These are phyloP conservation scores for Barnettozyma siamensis DNA, from an alignment of 805 yeast genomes.

Conservation along the genomic window DNA sequence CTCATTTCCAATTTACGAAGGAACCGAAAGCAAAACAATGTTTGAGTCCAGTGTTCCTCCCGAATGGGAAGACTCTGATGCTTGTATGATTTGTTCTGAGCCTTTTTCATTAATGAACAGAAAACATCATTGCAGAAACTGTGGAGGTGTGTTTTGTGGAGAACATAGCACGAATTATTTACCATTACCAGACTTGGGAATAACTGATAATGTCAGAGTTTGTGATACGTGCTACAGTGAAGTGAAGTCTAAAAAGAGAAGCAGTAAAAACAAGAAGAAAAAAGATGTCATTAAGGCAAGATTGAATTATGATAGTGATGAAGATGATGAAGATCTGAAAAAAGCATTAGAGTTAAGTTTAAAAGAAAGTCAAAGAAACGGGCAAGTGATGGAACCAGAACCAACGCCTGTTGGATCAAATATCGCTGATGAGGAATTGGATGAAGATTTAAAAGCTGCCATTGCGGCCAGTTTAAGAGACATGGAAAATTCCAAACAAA, in stretches of 20 bases:
- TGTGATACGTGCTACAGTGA: constrained; percentile 85
- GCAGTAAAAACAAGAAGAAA: constrained; percentile 21
- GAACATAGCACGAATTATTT: constrained; percentile 70
- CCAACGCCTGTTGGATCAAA: background rate
- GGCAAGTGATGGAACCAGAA: constrained; percentile 20
- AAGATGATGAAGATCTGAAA: constrained; percentile 73
- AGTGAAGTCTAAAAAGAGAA: constrained; percentile 36
- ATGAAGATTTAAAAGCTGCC: constrained; percentile 88
- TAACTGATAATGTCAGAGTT: constrained; percentile 83
- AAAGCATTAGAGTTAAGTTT: constrained; percentile 77
- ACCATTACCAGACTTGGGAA: constrained; percentile 79
- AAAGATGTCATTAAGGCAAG: constrained; percentile 24
- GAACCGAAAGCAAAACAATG: constrained; percentile 38
- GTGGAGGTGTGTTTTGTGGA: constrained; percentile 93
- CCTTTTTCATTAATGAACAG: constrained; percentile 77
- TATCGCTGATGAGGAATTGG: constrained; percentile 50
- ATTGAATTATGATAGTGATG: constrained; percentile 36
- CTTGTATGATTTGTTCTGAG: constrained; percentile 89
- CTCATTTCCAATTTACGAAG: constrained; percentile 50
- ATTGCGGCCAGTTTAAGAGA: constrained; percentile 87
- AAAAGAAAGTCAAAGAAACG: constrained; percentile 39
- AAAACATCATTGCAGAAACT: constrained; percentile 94
- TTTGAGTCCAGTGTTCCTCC: constrained; percentile 92
- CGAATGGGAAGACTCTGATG: constrained; percentile 94
- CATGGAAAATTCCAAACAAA: constrained; percentile 35